Evolutionary conservation across 2,329 filamentous ascomycete genomes (phyloP), one percentile per base, ranked within the genome.

Genomic region (Fusarium sacchari): DNA sequence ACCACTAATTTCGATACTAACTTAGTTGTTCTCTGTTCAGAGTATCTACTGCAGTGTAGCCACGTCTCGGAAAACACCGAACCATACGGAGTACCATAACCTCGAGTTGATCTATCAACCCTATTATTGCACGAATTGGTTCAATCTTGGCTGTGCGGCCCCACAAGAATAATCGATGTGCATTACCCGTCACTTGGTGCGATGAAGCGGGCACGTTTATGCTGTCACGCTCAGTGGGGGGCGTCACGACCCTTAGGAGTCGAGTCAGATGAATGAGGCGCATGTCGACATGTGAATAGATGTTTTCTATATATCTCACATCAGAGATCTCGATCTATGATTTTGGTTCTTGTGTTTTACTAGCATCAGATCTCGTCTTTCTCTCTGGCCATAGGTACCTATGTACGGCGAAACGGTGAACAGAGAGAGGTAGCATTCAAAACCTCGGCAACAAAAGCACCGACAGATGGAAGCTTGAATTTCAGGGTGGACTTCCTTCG

Each of bases 201-300:
- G 56, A 58, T 36, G 47, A 46, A 56, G 67, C 42, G 47, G 68
- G 64, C 68, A 69, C 69, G 55, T 44, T 60, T 72, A 64, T 69
- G 26, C 32, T 61, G 69, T 72, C 69, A 72, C 69, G 57, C 57
- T 72, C 37, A 26, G 67, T 72, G 69, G 69, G 69, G 69, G 67
- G 62, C 53, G 67, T 71, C 68, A 71, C 67, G 52, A 42, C 68
- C 56, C 34, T 67, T 43, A 17, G 22, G 40, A 56, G 32, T 44
- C 49, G 56, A 26, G 69, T 70, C 71, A 73, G 70, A 70, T 73
- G 70, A 58, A 73, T 67, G 47, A 52, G 43, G 66, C 53, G 43
- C 66, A 73, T 65, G 70, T 63, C 44, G 46, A 58, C 64, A 74
- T 69, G 64, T 72, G 64, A 74, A 74, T 65, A 40, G 42, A 58